Base-by-base conservation (phyloP, 805 yeast species). In the Blastobotrys muscicola region DNA sequence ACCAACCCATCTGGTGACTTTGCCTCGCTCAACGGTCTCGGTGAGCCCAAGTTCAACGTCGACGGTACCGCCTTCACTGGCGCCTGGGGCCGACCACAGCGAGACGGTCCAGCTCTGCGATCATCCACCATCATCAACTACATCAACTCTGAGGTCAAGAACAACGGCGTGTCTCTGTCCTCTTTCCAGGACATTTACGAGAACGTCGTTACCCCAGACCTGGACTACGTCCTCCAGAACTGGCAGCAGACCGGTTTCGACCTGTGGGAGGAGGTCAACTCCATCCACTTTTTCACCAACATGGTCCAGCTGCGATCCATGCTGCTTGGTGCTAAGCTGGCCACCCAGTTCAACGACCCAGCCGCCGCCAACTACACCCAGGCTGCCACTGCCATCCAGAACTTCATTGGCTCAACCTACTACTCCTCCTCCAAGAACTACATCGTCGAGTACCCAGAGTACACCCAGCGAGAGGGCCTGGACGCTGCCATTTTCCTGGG, bases 51-150 rank as follows among this genome's bases (percentile, higher is more conserved):
- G 60, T 90, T 82, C 57, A 60, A 71, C 58, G 76, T 79, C 3
- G 74, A 85, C 57, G 80, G 82, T 16, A 54, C 75, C 0, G 68
- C 83, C 1, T 90, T 82, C 54, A 60, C 61, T 4, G 79, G 66
- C 2, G 59, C 67, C 31, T 90, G 97, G 97, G 97, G 97, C 2
- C 70, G 97, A 52, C 97, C 97, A 1, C 97, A 90, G 63, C 74
- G 86, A 47, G 97, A 90, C 60, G 97, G 97, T 0, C 96, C 97
- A 0, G 89, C 94, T 1, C 68, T 90, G 45, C 71, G 97, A 53
- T 71, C 79, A 8, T 71, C 81, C 44, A 72, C 95, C 1, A 69
- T 80, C 15, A 60, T 75, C 33, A 72, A 72, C 48, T 84, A 76
- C 57, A 52, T 84, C 46, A 62, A 66, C 15, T 52, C 71, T 2